phyloP scores from a whole-genome alignment of 768 basidiomycete genomes.

The Pholiota molesta region DNA sequence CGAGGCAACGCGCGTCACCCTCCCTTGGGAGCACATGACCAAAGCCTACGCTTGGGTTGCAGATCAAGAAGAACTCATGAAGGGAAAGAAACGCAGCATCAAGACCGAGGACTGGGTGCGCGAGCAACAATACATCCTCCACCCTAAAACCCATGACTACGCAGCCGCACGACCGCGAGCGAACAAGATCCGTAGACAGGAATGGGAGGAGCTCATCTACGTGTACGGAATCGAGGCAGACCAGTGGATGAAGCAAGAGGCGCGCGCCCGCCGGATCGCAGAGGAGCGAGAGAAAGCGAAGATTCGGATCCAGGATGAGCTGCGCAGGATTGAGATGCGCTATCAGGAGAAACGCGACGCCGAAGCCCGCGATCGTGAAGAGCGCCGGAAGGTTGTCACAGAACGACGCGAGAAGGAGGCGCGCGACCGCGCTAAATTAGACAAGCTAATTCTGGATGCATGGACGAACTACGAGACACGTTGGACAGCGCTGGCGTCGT shows the following conservation, averaged over 20 bases:
- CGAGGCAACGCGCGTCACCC: constrained; percentile 13
- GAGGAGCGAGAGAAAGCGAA: constrained; percentile 50
- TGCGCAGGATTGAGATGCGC: constrained; percentile 54
- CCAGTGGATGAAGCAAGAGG: constrained; percentile 54
- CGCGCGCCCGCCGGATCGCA: constrained; percentile 45
- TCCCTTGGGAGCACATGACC: constrained; percentile 40
- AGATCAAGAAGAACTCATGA: constrained; percentile 50
- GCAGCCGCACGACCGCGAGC: constrained; percentile 11
- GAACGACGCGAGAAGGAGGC: constrained; percentile 48
- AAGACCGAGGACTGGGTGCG: constrained; percentile 69
- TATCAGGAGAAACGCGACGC: constrained; percentile 53
- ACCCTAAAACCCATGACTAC: not conserved
- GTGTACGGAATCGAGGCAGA: constrained; percentile 53
- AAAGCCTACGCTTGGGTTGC: constrained; percentile 52
- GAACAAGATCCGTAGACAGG: constrained; percentile 33
- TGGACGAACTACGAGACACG: constrained; percentile 68
- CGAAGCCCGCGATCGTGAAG: constrained; percentile 49
- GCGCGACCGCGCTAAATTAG: constrained; percentile 42
- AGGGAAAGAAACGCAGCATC: constrained; percentile 44
- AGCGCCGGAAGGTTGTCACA: constrained; percentile 39
- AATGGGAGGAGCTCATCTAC: constrained; percentile 58
- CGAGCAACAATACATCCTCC: constrained; percentile 51
- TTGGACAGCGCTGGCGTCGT: constrained; percentile 56
- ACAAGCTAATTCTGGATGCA: constrained; percentile 51
- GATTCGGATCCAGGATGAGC: constrained; percentile 54